Percentiles rank a stretch among this genome's conserved stretches.
Conservation (phyloP, 164 flowering plant genomes). For the Santalum album region DNA sequence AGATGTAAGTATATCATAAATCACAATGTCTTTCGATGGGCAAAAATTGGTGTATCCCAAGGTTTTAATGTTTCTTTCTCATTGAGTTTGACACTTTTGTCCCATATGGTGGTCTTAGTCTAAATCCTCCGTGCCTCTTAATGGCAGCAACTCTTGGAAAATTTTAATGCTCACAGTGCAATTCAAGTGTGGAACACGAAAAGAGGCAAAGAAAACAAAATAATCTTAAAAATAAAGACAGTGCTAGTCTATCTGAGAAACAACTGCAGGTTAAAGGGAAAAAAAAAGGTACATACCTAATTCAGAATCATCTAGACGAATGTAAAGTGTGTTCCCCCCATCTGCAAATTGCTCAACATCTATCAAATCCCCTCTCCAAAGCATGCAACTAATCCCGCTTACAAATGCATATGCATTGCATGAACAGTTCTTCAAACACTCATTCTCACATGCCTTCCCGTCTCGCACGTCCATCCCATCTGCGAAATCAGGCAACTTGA, state of each 20-base stretch:
- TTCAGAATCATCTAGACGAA: conserved; percentile 46
- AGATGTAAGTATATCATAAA: no score
- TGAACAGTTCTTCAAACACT: conserved; percentile 23
- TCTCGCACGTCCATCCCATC: neutral
- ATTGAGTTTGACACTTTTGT: no score
- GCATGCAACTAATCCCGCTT: conserved; percentile 16
- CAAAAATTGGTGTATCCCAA: no score
- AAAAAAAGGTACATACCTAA: conserved; percentile 30
- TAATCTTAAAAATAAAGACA: neutral
- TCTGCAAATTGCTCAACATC: conserved; percentile 32
- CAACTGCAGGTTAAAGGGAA: no score
- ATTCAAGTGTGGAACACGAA: neutral
- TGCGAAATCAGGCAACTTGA: conserved; percentile 23
- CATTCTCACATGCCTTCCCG: conserved; percentile 4
- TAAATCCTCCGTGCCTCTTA: no score
- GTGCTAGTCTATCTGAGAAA: neutral
- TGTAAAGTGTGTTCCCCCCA: conserved; percentile 16
- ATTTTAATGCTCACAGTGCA: no score
- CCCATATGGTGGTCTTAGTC: no score
- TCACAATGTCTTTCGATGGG: no score
- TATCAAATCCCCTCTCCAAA: conserved; percentile 25
- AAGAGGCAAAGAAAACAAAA: neutral
- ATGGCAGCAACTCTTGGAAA: neutral
- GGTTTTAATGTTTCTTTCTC: no score
- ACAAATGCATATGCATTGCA: conserved; percentile 20